Conservation (phyloP, 2,329 filamentous ascomycete species). For the Colletotrichum acutatum region DNA sequence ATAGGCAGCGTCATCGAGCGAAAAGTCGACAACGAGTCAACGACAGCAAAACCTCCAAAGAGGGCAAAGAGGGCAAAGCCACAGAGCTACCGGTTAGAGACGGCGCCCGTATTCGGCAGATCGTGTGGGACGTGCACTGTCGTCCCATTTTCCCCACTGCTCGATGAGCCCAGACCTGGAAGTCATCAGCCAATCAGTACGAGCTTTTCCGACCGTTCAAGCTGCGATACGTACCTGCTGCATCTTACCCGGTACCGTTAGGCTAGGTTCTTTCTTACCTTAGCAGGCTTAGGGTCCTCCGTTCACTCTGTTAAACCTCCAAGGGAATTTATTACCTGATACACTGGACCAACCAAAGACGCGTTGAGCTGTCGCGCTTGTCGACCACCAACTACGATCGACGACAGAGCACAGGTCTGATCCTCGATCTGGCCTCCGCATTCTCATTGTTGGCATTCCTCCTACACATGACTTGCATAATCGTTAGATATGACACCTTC, state of each 20-base stretch:
- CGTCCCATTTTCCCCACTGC: not conserved
- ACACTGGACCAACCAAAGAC: not conserved
- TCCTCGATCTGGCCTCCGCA: not conserved
- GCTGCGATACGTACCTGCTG: not conserved
- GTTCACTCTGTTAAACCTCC: no score
- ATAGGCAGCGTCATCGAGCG: not conserved
- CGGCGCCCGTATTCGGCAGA: slow-evolving; percentile 29
- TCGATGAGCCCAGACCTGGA: not conserved
- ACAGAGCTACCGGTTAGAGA: slow-evolving; percentile 20
- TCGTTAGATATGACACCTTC: not conserved
- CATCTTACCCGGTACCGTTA: no score
- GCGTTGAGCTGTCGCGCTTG: slow-evolving; percentile 5
- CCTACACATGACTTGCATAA: not conserved
- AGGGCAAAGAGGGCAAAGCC: slow-evolving; percentile 11
- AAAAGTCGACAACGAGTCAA: not conserved
- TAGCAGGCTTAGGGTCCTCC: no score
- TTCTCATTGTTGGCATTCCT: not conserved
- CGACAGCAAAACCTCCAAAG: not conserved
- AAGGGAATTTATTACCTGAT: not conserved
- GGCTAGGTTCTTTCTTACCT: no score
- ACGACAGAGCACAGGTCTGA: not conserved
- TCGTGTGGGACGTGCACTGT: slow-evolving; percentile 28
- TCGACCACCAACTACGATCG: slow-evolving; percentile 5
- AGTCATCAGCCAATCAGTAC: not conserved
- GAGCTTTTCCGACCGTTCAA: not conserved